Evolutionary conservation across 495 filamentous ascomycete species (phyloP).

Genomic region (Talaromyces adpressus): DNA sequence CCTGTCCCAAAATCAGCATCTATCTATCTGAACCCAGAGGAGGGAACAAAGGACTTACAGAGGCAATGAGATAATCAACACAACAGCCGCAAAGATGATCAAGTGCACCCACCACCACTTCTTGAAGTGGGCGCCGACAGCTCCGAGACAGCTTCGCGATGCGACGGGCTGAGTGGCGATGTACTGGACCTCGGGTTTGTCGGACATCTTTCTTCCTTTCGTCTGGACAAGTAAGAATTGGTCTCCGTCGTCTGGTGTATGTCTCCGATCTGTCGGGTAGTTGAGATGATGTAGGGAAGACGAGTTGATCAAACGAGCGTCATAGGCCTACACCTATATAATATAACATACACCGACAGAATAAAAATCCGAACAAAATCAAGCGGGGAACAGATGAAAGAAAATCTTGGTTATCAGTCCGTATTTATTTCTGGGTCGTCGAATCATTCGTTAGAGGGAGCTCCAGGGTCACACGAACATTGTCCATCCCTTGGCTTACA

Average conservation of each 20-base stretch:
- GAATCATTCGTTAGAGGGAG: not conserved
- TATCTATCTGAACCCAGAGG: too few relatives aligned
- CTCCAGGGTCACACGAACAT: not conserved
- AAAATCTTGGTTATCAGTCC: not conserved
- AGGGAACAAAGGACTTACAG: too few relatives aligned
- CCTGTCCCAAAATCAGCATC: slow-evolving; percentile 26
- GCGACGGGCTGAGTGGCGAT: not conserved
- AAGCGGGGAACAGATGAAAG: not conserved
- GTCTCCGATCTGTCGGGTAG: not conserved
- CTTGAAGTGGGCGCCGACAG: slow-evolving; percentile 40
- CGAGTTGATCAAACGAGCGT: not conserved
- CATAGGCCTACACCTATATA: not conserved
- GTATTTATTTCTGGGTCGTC: not conserved
- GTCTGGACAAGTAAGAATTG: not conserved
- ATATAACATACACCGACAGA: not conserved
- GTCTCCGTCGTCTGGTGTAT: not conserved
- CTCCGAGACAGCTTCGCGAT: slow-evolving; percentile 25
- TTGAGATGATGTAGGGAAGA: not conserved
- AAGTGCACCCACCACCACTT: slow-evolving; percentile 71
- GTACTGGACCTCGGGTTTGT: not conserved
- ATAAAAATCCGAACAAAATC: not conserved
- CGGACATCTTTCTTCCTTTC: not conserved
- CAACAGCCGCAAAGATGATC: slow-evolving; percentile 46
- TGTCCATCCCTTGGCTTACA: not conserved
- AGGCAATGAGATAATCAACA: slow-evolving; percentile 55